Evolutionary conservation across 345 rosid species (phyloP).

Genomic region (Moringa oleifera): DNA sequence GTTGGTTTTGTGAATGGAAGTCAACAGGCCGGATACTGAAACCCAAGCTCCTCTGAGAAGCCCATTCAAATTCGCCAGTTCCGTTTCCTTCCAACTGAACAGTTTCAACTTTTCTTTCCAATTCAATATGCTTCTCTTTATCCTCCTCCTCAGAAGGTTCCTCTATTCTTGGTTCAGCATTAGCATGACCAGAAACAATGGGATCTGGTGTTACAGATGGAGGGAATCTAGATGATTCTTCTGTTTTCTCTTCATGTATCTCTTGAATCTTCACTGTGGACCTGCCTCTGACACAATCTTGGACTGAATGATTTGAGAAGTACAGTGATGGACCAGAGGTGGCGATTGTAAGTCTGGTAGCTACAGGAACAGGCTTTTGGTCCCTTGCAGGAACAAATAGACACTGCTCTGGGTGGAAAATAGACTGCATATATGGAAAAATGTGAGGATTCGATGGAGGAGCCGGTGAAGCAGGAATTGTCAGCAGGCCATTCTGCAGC

Average conservation of each 20-base stretch:
- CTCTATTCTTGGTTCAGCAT: constrained; percentile 16
- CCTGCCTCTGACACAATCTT: constrained; percentile 26
- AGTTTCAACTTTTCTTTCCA: constrained; percentile 21
- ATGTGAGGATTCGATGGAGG: constrained; percentile 35
- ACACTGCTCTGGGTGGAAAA: constrained; percentile 25
- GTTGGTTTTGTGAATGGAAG: constrained; percentile 15
- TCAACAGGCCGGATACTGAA: constrained; percentile 17
- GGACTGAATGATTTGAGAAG: constrained; percentile 22
- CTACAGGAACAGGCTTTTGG: constrained; percentile 19
- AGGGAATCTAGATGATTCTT: constrained; percentile 28
- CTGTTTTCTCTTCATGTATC: constrained; percentile 43
- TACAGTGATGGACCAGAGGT: constrained; percentile 30
- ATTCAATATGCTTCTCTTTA: constrained; percentile 20
- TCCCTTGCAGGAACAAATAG: constrained; percentile 29
- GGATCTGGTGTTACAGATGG: constrained; percentile 21
- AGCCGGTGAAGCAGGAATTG: constrained; percentile 32
- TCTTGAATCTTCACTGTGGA: constrained; percentile 46
- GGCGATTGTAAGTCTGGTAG: constrained; percentile 31
- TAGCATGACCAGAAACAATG: constrained; percentile 14
- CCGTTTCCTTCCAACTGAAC: constrained; percentile 19
- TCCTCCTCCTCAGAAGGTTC: constrained; percentile 18
- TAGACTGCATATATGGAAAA: constrained; percentile 39
- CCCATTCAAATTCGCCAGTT: constrained; percentile 13
- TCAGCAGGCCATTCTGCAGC: constrained; percentile 35
- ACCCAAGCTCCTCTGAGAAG: constrained; percentile 13